Conservation (phyloP, 345 rosid species). For the Citrus reticulata region DNA sequence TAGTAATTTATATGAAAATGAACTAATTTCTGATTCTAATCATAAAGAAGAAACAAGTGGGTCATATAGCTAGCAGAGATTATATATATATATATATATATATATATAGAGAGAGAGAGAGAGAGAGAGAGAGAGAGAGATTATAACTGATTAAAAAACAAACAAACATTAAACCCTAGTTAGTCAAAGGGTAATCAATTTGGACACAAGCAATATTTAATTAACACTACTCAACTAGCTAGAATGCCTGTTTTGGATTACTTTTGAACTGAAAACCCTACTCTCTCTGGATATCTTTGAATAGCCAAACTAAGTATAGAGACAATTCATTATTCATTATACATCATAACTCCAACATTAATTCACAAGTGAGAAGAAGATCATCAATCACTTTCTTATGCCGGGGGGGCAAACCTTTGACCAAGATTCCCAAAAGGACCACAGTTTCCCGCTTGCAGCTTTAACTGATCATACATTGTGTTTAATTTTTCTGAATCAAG, state of each 20-base stretch:
- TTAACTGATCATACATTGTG: constrained; percentile 25
- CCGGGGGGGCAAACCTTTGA: constrained; percentile 21
- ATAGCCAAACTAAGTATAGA: constrained; percentile 6
- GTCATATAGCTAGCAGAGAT: neutral
- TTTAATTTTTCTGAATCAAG: constrained; percentile 38
- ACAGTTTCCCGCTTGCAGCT: constrained; percentile 28
- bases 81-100: neutral
- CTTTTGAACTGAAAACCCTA: neutral
- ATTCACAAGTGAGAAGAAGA: constrained; percentile 7
- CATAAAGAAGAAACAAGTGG: neutral
- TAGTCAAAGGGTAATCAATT: neutral
- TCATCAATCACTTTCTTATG: constrained; percentile 38
- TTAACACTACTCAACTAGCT: neutral
- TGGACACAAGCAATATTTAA: neutral
- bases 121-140: too few species aligned
- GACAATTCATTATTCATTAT: neutral
- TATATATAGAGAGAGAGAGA: neutral
- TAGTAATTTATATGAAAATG: neutral
- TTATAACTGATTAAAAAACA: too few species aligned
- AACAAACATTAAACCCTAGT: neutral
- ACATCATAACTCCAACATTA: too few species aligned
- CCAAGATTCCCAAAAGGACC: constrained; percentile 42
- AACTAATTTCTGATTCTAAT: neutral
- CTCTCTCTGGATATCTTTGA: neutral
- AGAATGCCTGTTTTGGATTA: constrained; percentile 3